Percentiles rank a stretch among this genome's conserved stretches.
phyloP scores from a whole-genome alignment of 2,329 filamentous ascomycete species.

The Albifimbria verrucaria region DNA sequence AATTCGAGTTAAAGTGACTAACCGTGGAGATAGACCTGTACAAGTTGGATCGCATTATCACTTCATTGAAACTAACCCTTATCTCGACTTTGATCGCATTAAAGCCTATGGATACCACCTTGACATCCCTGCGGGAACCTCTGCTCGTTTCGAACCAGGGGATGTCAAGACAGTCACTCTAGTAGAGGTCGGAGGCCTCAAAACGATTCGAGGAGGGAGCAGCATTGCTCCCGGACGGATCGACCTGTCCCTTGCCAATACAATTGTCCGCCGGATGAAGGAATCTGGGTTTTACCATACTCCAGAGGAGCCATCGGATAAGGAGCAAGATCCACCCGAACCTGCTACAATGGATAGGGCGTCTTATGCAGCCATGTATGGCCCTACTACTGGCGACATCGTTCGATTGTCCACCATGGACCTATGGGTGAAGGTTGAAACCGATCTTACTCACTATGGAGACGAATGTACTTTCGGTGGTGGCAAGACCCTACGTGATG shows the following conservation, averaged over 20 bases:
- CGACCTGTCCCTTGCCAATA: constrained; percentile 58
- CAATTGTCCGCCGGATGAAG: constrained; percentile 66
- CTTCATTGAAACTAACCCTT: constrained; percentile 91
- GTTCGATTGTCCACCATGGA: constrained; percentile 80
- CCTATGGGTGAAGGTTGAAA: constrained; percentile 87
- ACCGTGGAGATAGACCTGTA: constrained; percentile 83
- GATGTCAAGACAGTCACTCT: constrained; percentile 87
- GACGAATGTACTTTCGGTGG: constrained; percentile 96
- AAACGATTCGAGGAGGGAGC: constrained; percentile 82
- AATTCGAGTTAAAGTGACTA: constrained; percentile 73
- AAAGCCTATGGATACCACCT: constrained; percentile 81
- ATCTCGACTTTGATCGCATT: constrained; percentile 81
- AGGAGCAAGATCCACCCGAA: constrained; percentile 54
- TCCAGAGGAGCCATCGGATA: constrained; percentile 58
- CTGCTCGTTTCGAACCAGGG: constrained; percentile 89
- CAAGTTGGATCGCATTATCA: constrained; percentile 96
- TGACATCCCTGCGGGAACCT: constrained; percentile 88
- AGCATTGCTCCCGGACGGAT: constrained; percentile 70
- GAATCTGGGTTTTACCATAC: constrained; percentile 74
- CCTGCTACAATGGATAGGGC: constrained; percentile 73
- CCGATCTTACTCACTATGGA: constrained; percentile 78
- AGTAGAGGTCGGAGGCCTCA: constrained; percentile 81
- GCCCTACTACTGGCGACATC: constrained; percentile 84
- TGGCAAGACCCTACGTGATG: constrained; percentile 88
- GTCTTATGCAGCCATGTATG: constrained; percentile 86